phyloP scores from a whole-genome alignment of 1,284 basidiomycete genomes.

The Schizophyllum amplum region DNA sequence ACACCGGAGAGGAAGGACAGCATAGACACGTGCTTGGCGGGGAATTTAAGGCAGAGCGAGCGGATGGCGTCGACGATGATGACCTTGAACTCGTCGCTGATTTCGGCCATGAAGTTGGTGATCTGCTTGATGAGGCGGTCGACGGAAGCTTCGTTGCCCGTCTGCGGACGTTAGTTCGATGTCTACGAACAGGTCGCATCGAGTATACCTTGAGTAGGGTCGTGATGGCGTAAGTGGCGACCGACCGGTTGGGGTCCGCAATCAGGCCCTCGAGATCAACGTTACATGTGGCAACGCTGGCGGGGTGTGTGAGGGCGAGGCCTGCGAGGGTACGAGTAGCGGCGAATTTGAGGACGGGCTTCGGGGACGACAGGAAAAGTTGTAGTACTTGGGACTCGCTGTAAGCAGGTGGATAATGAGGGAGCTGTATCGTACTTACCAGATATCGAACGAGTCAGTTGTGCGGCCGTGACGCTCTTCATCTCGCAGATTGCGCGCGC shows the following conservation, averaged over 20 bases:
- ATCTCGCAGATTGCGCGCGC: slow-evolving; percentile 97
- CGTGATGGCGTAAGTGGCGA: slow-evolving; percentile 98
- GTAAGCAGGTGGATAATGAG: neutral
- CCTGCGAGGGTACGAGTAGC: slow-evolving; percentile 93
- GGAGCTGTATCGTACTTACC: slow-evolving; percentile 38
- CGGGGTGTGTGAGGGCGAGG: slow-evolving; percentile 78
- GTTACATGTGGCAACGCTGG: slow-evolving; percentile 89
- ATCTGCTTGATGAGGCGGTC: slow-evolving; percentile 99
- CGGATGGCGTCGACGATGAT: slow-evolving; percentile 99
- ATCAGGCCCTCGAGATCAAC: slow-evolving; percentile 98
- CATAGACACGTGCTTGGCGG: slow-evolving; percentile 92
- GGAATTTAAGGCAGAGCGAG: slow-evolving; percentile 98
- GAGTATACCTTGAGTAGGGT: slow-evolving; percentile 83
- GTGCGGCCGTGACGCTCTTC: slow-evolving; percentile 71
- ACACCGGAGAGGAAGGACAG: slow-evolving; percentile 92
- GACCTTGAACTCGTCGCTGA: slow-evolving; percentile 99
- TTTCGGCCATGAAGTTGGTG: slow-evolving; percentile 98
- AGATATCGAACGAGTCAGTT: slow-evolving; percentile 83
- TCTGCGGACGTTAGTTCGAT: slow-evolving; percentile 38
- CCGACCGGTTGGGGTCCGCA: slow-evolving; percentile 91
- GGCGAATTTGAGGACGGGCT: slow-evolving; percentile 93
- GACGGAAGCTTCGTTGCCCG: slow-evolving; percentile 97
- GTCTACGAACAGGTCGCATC: neutral
- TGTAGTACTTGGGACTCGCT: slow-evolving; percentile 62
- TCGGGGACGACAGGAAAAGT: slow-evolving; percentile 89